phyloP scores from a whole-genome alignment of 306 rosid species.

The Prinsepia uniflora region DNA sequence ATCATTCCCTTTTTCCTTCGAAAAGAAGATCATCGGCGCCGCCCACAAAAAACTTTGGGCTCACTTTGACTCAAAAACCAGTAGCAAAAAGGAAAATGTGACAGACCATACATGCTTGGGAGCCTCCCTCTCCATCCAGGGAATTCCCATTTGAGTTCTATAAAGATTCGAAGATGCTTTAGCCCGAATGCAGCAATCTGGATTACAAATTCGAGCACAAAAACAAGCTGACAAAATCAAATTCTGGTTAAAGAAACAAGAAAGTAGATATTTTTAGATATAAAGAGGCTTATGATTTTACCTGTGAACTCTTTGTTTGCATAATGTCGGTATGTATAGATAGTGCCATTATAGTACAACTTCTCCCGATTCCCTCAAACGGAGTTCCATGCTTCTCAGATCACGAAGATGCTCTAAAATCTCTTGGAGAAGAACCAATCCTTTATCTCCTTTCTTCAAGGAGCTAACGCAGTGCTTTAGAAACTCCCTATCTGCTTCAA shows the following conservation, averaged over 20 bases:
- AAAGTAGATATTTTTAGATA: background rate
- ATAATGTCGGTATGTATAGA: background rate
- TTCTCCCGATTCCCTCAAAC: constrained; percentile 51
- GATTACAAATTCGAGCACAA: constrained; percentile 14
- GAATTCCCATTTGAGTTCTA: constrained; percentile 31
- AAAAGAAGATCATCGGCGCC: constrained; percentile 45
- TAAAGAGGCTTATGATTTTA: constrained; percentile 20
- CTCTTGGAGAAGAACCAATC: constrained; percentile 78
- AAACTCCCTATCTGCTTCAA: constrained; percentile 90
- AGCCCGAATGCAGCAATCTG: constrained; percentile 38
- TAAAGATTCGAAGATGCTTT: constrained; percentile 31
- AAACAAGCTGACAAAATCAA: constrained; percentile 6
- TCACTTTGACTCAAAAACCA: constrained; percentile 42
- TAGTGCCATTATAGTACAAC: constrained; percentile 33
- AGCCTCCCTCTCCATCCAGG: constrained; percentile 65
- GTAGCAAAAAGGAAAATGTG: background rate
- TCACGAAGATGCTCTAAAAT: constrained; percentile 92
- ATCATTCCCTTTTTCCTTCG: constrained; percentile 48
- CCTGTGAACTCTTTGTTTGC: constrained; percentile 28
- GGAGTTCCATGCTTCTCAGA: constrained; percentile 75
- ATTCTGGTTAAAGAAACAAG: background rate
- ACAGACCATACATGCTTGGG: constrained; percentile 24
- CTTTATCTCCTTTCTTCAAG: constrained; percentile 88
- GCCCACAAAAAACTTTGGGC: constrained; percentile 65
- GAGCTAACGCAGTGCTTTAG: constrained; percentile 86